Evolutionary conservation across 768 basidiomycete species (phyloP).

Genomic region (Dioszegia crocea): DNA sequence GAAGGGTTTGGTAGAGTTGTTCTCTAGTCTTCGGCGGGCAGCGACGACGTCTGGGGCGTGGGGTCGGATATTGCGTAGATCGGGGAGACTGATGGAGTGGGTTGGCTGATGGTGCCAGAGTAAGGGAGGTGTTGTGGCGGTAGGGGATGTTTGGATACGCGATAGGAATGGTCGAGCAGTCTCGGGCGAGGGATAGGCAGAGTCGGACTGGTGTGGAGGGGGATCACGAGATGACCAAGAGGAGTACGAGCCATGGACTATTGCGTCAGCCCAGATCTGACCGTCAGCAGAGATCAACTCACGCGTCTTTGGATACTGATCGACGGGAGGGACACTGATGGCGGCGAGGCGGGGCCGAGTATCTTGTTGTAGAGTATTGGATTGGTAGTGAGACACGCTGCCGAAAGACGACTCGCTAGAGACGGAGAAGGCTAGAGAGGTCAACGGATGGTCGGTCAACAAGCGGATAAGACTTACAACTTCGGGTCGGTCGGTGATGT

Average conservation of each 20-base stretch:
- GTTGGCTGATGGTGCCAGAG: not conserved
- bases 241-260: not conserved
- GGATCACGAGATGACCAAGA: not conserved
- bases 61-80: conserved; percentile 2
- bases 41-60: not conserved
- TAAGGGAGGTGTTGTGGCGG: not conserved
- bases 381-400: not conserved
- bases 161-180: not conserved
- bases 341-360: not conserved
- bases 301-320: not conserved
- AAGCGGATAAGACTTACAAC: not conserved
- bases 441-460: not conserved
- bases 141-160: not conserved
- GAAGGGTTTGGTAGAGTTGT: conserved; percentile 25
- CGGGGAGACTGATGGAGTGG: not conserved
- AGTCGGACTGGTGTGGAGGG: not conserved
- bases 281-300: no score
- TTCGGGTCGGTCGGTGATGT: not conserved
- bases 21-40: conserved; percentile 1
- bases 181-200: not conserved
- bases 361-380: not conserved
- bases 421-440: not conserved
- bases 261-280: no score
- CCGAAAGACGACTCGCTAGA: not conserved
- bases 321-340: not conserved